phyloP scores from a whole-genome alignment of 1,284 basidiomycete genomes.

The Rhodotorula sp. region DNA sequence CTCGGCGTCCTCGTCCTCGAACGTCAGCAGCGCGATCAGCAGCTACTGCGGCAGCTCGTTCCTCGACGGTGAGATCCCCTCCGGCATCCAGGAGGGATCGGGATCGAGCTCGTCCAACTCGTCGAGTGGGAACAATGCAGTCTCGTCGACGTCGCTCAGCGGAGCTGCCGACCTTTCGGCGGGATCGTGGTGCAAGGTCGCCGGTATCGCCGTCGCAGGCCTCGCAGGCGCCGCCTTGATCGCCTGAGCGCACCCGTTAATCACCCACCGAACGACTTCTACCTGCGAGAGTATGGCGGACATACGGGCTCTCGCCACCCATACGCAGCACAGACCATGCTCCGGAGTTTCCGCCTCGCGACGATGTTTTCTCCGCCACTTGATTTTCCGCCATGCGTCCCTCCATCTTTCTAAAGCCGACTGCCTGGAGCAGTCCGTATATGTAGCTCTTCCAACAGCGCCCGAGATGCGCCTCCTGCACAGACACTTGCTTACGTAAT shows the following conservation, averaged over 20 bases:
- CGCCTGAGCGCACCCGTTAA: not conserved
- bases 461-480: too few species aligned
- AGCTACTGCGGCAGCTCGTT: constrained; percentile 8
- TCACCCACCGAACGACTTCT: too few species aligned
- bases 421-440: too few species aligned
- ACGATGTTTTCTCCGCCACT: too few species aligned
- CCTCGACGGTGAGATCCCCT: constrained; percentile 15
- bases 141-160: not conserved
- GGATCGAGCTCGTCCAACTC: not conserved
- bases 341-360: too few species aligned
- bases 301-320: too few species aligned
- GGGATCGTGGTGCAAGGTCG: not conserved
- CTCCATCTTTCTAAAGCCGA: too few species aligned
- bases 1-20: not conserved
- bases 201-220: not conserved
- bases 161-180: not conserved
- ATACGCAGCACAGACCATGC: too few species aligned
- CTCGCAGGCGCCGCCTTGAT: not conserved
- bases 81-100: not conserved
- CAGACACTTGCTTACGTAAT: too few species aligned
- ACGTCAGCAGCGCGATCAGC: not conserved
- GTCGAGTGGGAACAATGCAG: not conserved
- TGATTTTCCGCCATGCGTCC: too few species aligned
- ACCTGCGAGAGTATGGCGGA: too few species aligned
- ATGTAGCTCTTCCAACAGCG: too few species aligned